A percentile compares a stretch with the other conserved stretches of the same genome.
phyloP scores from a whole-genome alignment of 192 early-diverging fungal species.

The Coemansia sp. region DNA sequence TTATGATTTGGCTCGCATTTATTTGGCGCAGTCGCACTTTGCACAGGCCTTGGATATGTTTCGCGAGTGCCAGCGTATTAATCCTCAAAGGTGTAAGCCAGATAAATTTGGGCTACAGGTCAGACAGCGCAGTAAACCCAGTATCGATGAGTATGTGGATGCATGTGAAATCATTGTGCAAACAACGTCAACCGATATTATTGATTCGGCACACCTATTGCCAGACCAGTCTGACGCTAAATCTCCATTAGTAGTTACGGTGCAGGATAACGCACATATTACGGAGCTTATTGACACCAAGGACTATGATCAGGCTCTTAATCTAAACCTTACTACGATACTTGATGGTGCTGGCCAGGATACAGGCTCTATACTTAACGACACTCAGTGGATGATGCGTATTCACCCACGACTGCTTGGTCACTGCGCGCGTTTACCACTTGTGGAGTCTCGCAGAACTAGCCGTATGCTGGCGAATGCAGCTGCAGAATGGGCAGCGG shows the following conservation, averaged over 20 bases:
- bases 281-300: constrained; percentile 8
- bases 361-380: not conserved
- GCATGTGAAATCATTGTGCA: constrained; percentile 24
- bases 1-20: constrained; percentile 37
- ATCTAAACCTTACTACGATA: constrained; percentile 3
- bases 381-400: constrained; percentile 13
- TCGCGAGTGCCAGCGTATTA: constrained; percentile 22
- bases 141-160: constrained; percentile 34
- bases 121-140: constrained; percentile 2
- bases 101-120: constrained; percentile 18
- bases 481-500: constrained; percentile 11
- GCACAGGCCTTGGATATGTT: constrained; percentile 17
- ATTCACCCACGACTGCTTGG: constrained; percentile 24
- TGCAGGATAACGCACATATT: not conserved
- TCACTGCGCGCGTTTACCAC: constrained; percentile 9
- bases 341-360: not conserved
- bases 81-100: constrained; percentile 8
- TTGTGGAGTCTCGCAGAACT: not conserved
- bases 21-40: constrained; percentile 21
- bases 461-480: not conserved
- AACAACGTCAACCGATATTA: not conserved
- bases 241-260: constrained; percentile 17
- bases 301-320: constrained; percentile 15
- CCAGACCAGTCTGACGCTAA: constrained; percentile 19
- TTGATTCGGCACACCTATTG: not conserved